Evolutionary conservation across 495 filamentous ascomycete species (phyloP), one percentile per base, ranked within the genome.

Genomic region (Neohortaea acidophila): DNA sequence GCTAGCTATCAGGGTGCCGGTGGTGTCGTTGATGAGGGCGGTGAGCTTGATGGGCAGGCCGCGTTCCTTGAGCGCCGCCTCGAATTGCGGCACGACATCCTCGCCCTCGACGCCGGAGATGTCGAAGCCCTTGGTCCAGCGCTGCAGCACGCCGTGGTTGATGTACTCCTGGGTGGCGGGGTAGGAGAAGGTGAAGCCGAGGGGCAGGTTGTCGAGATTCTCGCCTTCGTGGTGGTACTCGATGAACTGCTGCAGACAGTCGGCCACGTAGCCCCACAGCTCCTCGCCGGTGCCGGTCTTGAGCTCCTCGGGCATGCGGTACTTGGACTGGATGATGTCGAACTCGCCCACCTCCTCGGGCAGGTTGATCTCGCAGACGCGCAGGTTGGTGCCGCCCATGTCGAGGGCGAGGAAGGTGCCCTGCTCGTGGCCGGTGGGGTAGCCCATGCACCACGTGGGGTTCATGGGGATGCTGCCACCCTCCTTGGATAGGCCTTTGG

Each of bases 41-140:
- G 79, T 79, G 17, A 94, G 75, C 60, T 85, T 89, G 64, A 96
- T 92, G 17, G 89, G 89, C 17, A 94, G 73, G 19, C 79, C 81
- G 46, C 82, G 67, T 59, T 78, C 78, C 38, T 71, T 69, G 29
- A 97, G 62, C 21, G 85, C 84, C 27, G 68, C 72, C 62, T 96
- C 83, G 44, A 97, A 81, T 55, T 85, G 79, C 36, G 89, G 87
- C 27, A 94, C 87, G 13, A 97, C 85, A 57, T 97, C 89, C 10
- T 82, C 59, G 30, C 89, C 89, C 63, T 97, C 89, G 26, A 97
- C 89, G 22, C 89, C 91, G 28, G 79, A 72, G 58, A 97, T 96
- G 53, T 97, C 91, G 55, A 97, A 97, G 2, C 89, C 89, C 67
- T 97, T 97, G 43, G 89, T 97, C 89, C 89, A 97, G 43, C 91